Evolutionary conservation across 1,139 yeast species (phyloP), one percentile per base, ranked within the genome.

Genomic region (Suhomyces wounanorum): DNA sequence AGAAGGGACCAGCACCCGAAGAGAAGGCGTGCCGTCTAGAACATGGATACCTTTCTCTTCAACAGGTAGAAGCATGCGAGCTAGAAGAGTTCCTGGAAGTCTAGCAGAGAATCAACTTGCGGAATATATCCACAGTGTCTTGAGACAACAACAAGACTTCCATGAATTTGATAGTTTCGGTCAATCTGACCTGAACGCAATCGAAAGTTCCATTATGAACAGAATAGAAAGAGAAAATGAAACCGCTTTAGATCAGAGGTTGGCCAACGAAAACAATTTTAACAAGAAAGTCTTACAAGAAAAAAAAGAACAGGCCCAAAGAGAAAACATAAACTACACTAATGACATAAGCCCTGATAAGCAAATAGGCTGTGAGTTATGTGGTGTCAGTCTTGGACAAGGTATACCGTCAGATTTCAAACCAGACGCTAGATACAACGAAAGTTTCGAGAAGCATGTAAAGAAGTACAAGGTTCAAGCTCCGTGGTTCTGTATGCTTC

Each of bases 301-400:
- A 40, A 76, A 74, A 54, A 60, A 66, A 49, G 60, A 61, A 25
- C 55, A 61, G 13, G 65, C 70, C 1, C 41, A 16, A 13, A 49
- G 52, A 3, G 71, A 68, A 48, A 50, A 52, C 1, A 45, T 53
- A 7, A 73, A 71, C 0, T 75, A 73, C 55, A 73, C 78, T 5
- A 80, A 76, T 44, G 69, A 69, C 40, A 69, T 81, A 14, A 57
- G 66, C 1, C 57, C 68, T 0, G 63, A 57, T 6, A 56, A 59
- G 10, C 56, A 68, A 17, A 67, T 80, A 13, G 77, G 83, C 1
- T 90, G 97, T 68, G 82, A 81, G 42, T 67, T 87, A 44, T 90
- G 97, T 68, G 90, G 89, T 1, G 77, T 82, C 1, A 78, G 73
- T 8, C 69, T 90, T 16, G 95, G 95, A 3, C 81, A 76, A 48